Conservation (phyloP, 2,329 filamentous ascomycete genomes). For the Byssothecium circinans region DNA sequence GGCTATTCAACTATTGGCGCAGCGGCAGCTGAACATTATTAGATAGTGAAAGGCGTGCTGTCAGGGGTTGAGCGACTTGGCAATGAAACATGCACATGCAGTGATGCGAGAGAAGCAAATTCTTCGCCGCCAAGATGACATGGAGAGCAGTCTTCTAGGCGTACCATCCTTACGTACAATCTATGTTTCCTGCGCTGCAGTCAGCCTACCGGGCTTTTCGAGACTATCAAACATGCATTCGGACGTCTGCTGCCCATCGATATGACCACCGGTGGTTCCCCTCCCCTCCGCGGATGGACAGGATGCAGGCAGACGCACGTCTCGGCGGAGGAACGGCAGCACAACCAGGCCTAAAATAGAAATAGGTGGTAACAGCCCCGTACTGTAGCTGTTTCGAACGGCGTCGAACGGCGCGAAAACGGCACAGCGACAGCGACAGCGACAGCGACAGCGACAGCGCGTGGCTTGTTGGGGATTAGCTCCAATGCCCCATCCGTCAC, state of each 20-base stretch:
- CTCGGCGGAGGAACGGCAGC: not conserved
- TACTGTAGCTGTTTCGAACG: not conserved
- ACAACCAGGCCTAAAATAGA: not conserved
- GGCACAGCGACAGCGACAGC: too few relatives aligned
- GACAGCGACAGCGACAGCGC: too few relatives aligned
- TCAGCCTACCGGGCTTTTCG: too few relatives aligned
- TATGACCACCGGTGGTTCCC: too few relatives aligned
- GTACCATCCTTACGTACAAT: too few relatives aligned
- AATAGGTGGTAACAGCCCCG: too few relatives aligned
- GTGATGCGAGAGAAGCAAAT: slow-evolving; percentile 1
- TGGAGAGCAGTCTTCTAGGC: not conserved
- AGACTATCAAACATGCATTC: too few relatives aligned
- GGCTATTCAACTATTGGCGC: not conserved
- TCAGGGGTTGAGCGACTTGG: slow-evolving; percentile 5
- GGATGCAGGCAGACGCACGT: not conserved
- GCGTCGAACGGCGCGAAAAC: not conserved
- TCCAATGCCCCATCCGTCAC: too few relatives aligned
- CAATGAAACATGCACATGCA: slow-evolving; percentile 5
- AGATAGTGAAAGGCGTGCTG: not conserved
- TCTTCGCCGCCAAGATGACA: slow-evolving; percentile 2
- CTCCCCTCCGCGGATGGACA: too few relatives aligned
- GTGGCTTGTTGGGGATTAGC: too few relatives aligned
- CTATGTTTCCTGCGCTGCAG: too few relatives aligned
- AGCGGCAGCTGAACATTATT: not conserved
- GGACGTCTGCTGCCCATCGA: too few relatives aligned